Evolutionary conservation across 805 yeast genomes (phyloP).

Genomic region (Metschnikowia drakensbergensis): DNA sequence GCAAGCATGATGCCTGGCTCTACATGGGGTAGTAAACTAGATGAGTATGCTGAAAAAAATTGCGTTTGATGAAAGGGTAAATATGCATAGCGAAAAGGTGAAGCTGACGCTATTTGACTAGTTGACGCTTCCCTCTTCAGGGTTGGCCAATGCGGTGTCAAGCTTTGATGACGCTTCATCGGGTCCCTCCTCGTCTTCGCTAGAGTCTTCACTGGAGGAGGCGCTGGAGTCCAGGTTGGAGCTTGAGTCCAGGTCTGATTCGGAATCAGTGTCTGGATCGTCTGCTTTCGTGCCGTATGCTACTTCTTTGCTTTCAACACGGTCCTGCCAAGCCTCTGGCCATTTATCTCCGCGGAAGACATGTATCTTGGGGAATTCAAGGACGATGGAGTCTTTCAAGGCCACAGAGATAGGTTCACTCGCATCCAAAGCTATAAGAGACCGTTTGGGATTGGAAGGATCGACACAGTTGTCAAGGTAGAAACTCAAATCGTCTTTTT

Average conservation of each 20-base stretch:
- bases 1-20: neutral
- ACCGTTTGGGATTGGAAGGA: constrained; percentile 12
- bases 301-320: constrained; percentile 21
- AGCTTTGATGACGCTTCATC: constrained; percentile 32
- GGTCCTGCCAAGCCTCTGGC: constrained; percentile 21
- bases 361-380: constrained; percentile 74
- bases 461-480: constrained; percentile 32
- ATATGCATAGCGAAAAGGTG: no score
- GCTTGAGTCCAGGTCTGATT: constrained; percentile 6
- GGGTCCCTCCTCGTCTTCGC: constrained; percentile 27
- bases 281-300: constrained; percentile 7
- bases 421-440: constrained; percentile 36
- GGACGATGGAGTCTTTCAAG: constrained; percentile 54
- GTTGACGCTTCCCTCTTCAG: neutral
- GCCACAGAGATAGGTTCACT: constrained; percentile 42
- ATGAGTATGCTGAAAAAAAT: neutral
- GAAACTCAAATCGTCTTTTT: constrained; percentile 26
- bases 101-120: neutral
- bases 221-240: constrained; percentile 7
- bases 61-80: no score
- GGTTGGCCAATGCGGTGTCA: neutral
- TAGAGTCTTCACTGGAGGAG: constrained; percentile 16
- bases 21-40: neutral
- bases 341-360: constrained; percentile 25
- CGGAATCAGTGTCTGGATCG: constrained; percentile 2